A percentile compares a stretch with the other conserved stretches of the same genome.
Conservation (phyloP, 1,284 basidiomycete genomes). For the Cryptococcus sp. region DNA sequence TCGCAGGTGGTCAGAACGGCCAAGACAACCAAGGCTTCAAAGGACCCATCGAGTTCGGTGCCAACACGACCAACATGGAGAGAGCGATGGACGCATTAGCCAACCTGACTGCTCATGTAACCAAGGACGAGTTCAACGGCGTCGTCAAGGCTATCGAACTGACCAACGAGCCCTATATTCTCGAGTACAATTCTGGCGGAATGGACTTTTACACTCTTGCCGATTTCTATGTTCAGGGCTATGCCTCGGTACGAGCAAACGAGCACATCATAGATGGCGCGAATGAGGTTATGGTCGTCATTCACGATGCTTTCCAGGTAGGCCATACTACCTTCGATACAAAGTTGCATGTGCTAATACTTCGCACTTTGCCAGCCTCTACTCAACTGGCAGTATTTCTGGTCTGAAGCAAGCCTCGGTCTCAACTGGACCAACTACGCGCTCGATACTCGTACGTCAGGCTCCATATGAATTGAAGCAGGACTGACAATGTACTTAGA, state of each 20-base stretch:
- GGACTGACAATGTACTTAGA: conserved; percentile 16
- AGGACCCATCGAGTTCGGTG: conserved; percentile 31
- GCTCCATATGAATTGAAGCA: not conserved
- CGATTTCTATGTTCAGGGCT: conserved; percentile 40
- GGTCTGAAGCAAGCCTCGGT: conserved; percentile 24
- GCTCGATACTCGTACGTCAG: conserved; percentile 39
- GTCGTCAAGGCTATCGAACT: conserved; percentile 59
- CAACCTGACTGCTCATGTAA: conserved; percentile 55
- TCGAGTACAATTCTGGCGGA: conserved; percentile 28
- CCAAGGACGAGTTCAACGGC: conserved; percentile 32
- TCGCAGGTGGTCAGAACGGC: conserved; percentile 31
- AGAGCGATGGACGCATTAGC: conserved; percentile 35
- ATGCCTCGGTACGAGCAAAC: conserved; percentile 34
- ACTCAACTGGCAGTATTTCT: conserved; percentile 42
- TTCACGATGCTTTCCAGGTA: conserved; percentile 48
- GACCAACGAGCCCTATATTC: conserved; percentile 41
- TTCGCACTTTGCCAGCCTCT: conserved; percentile 15
- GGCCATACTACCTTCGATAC: not conserved
- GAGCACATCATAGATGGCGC: conserved; percentile 30
- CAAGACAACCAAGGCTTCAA: conserved; percentile 53
- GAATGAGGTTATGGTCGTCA: conserved; percentile 42
- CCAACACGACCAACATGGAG: conserved; percentile 38
- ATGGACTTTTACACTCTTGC: conserved; percentile 33
- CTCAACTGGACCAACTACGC: conserved; percentile 41
- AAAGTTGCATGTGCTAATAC: no score